Evolutionary conservation across 306 rosid species (phyloP).

Genomic region (Coriaria nepalensis): DNA sequence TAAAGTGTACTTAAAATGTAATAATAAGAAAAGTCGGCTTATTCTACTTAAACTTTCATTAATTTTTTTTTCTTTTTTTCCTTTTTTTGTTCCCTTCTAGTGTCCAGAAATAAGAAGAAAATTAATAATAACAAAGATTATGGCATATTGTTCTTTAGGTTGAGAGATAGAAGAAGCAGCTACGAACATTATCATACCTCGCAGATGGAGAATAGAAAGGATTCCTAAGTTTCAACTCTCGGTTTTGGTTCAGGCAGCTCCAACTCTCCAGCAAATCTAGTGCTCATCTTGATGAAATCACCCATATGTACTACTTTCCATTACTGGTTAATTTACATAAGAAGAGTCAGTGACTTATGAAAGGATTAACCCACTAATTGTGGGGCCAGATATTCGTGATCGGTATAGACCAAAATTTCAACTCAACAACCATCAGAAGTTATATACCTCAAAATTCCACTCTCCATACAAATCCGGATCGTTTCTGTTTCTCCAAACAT

Average conservation of each 20-base stretch:
- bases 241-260: constrained; percentile 62
- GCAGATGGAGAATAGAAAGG: constrained; percentile 17
- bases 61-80: too few species aligned
- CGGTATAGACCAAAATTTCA: not conserved
- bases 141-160: too few species aligned
- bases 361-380: constrained; percentile 1
- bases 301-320: constrained; percentile 52
- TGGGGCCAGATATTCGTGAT: not conserved
- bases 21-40: too few species aligned
- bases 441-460: constrained; percentile 81
- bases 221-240: constrained; percentile 60
- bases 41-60: too few species aligned
- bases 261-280: constrained; percentile 42
- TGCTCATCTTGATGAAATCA: constrained; percentile 65
- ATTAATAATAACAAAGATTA: too few species aligned
- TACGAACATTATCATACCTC: constrained; percentile 1
- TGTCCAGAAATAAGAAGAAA: too few species aligned
- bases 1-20: too few species aligned
- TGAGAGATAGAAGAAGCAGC: too few species aligned
- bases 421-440: constrained; percentile 4
- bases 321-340: constrained; percentile 26
- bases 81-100: too few species aligned
- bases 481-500: constrained; percentile 57
- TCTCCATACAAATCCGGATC: constrained; percentile 71
- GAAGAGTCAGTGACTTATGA: not conserved